Conservation (phyloP, 495 filamentous ascomycete species). For the Talaromyces liani region DNA sequence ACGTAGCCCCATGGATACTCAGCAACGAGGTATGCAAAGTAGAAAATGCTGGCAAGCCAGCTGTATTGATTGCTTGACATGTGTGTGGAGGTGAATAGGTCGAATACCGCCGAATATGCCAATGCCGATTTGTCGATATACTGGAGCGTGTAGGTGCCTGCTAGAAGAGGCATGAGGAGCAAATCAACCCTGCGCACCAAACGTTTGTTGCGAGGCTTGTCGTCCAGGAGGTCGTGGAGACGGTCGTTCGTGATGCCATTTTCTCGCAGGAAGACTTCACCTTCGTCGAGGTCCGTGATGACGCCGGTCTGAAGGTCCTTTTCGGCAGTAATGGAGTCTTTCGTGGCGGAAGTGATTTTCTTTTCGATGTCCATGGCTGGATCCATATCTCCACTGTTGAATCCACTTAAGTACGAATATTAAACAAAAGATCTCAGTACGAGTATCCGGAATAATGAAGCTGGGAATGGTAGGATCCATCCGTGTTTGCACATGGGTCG, state of each 20-base stretch:
- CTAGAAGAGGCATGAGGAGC: constrained; percentile 42
- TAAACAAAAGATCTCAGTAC: not conserved
- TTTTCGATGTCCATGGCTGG: not conserved
- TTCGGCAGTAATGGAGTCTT: constrained; percentile 11
- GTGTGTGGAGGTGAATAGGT: constrained; percentile 21
- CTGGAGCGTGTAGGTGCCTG: constrained; percentile 39
- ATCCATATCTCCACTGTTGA: not conserved
- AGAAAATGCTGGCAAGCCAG: constrained; percentile 43
- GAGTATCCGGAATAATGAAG: not conserved
- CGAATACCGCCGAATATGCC: constrained; percentile 29
- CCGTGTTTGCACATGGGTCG: not conserved
- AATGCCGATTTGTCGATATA: constrained; percentile 33
- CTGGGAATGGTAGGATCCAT: not conserved
- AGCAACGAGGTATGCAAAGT: constrained; percentile 44
- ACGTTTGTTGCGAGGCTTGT: constrained; percentile 18
- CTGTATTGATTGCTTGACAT: constrained; percentile 37
- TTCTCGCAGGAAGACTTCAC: constrained; percentile 25
- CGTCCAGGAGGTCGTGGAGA: constrained; percentile 15
- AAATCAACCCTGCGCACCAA: constrained; percentile 35
- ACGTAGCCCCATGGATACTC: constrained; percentile 21
- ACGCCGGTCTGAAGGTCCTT: constrained; percentile 23
- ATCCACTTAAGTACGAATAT: not conserved
- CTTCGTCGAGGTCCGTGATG: constrained; percentile 25
- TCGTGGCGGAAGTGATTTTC: not conserved
- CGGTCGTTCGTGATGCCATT: constrained; percentile 20